phyloP scores from a whole-genome alignment of 257 asterid species.

The Anisodus tanguticus region DNA sequence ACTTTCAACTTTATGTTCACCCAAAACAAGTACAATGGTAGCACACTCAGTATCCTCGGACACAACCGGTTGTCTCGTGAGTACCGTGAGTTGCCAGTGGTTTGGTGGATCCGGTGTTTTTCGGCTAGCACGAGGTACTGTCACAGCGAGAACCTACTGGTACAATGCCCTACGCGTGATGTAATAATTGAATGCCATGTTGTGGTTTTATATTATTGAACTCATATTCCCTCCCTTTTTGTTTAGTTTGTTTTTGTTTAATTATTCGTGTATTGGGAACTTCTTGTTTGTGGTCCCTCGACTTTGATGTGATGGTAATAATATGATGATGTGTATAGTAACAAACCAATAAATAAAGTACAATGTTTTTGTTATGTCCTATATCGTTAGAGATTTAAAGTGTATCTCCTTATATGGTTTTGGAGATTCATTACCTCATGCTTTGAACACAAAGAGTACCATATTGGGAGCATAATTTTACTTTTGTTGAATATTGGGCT shows the following conservation, averaged over 20 bases:
- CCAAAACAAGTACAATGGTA: background rate
- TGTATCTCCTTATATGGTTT: too few species aligned
- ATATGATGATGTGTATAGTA: background rate
- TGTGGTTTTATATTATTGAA: slow-evolving; percentile 10
- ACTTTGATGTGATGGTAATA: too few species aligned
- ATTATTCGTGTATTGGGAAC: background rate
- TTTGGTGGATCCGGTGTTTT: slow-evolving; percentile 23
- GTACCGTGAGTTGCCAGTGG: background rate
- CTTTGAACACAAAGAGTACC: too few species aligned
- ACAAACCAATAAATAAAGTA: background rate
- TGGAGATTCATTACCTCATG: too few species aligned
- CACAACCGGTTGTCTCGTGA: background rate
- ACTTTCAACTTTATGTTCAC: slow-evolving; percentile 8
- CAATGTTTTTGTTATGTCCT: too few species aligned
- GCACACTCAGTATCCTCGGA: background rate
- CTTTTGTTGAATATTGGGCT: too few species aligned
- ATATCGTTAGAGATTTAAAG: too few species aligned
- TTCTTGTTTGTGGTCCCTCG: background rate
- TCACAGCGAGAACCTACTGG: background rate
- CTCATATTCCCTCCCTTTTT: background rate
- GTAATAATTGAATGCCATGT: slow-evolving; percentile 16
- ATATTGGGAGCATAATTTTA: too few species aligned
- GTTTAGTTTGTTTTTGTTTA: background rate
- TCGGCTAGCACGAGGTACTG: slow-evolving; percentile 22
- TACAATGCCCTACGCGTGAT: slow-evolving; percentile 15